phyloP scores from a whole-genome alignment of 164 flowering plant genomes.

The Aristolochia contorta region DNA sequence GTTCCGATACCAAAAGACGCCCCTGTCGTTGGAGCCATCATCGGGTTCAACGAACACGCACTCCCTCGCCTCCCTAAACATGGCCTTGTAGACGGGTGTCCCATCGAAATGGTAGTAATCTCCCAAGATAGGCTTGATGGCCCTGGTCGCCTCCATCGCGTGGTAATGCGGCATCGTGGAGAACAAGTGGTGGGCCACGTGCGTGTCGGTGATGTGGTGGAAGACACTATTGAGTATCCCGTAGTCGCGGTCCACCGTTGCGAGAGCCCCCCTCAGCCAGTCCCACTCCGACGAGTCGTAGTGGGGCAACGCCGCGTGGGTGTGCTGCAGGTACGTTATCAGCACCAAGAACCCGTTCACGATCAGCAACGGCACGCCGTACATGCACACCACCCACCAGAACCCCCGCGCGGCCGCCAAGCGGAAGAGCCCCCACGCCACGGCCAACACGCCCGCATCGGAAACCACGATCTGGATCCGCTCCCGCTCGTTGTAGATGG shows the following conservation, averaged over 20 bases:
- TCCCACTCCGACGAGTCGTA: constrained; percentile 83
- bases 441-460: constrained; percentile 51
- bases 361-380: constrained; percentile 60
- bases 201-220: constrained; percentile 80
- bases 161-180: constrained; percentile 84
- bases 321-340: constrained; percentile 79
- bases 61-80: constrained; percentile 71
- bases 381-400: constrained; percentile 39
- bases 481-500: constrained; percentile 62
- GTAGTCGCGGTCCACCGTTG: constrained; percentile 73
- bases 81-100: constrained; percentile 54
- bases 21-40: constrained; percentile 37
- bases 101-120: constrained; percentile 60
- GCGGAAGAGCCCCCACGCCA: constrained; percentile 29
- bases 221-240: constrained; percentile 73
- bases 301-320: constrained; percentile 76
- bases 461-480: constrained; percentile 53
- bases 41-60: constrained; percentile 73
- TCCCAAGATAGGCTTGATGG: constrained; percentile 62
- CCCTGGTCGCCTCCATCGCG: constrained; percentile 82
- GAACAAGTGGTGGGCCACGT: constrained; percentile 75
- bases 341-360: constrained; percentile 66
- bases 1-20: constrained; percentile 64
- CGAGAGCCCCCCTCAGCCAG: constrained; percentile 78
- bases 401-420: constrained; percentile 36